Conservation (phyloP, 139 green algal genomes). For the Mesotaenium endlicherianum region DNA sequence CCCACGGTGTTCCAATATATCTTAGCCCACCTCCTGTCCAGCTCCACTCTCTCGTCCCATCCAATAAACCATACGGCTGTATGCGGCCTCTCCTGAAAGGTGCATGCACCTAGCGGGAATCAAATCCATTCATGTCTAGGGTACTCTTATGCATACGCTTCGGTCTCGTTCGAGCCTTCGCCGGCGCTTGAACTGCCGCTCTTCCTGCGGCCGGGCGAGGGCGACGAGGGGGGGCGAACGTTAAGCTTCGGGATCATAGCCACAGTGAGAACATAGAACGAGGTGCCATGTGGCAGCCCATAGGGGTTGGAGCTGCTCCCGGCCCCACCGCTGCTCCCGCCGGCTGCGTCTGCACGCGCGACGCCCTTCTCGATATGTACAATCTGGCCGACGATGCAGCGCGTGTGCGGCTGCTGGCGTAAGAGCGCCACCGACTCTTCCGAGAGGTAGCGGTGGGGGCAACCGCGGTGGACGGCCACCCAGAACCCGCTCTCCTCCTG, state of each 20-base stretch:
- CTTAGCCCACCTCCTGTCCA: no score
- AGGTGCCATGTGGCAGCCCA: neutral
- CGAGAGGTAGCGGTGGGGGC: conserved; percentile 4
- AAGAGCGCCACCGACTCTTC: conserved; percentile 22
- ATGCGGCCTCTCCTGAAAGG: no score
- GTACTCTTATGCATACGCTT: no score
- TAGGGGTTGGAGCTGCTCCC: neutral
- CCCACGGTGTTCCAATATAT: no score
- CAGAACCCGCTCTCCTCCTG: neutral
- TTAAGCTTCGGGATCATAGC: conserved; percentile 35
- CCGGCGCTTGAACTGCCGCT: no score
- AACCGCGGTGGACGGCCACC: neutral
- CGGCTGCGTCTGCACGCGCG: neutral
- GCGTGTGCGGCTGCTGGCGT: neutral
- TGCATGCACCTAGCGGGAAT: no score
- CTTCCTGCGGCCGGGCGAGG: no score
- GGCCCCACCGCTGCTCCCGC: neutral
- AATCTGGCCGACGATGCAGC: conserved; percentile 23
- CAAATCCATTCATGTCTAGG: no score
- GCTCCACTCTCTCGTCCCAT: no score
- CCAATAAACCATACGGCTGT: no score
- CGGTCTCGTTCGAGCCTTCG: no score
- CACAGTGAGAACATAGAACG: conserved; percentile 6
- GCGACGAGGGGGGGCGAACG: no score
- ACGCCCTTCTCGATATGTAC: conserved; percentile 29